Evolutionary conservation across 2,329 filamentous ascomycete species (phyloP), one percentile per base, ranked within the genome.

Genomic region (Leptographium procerum): DNA sequence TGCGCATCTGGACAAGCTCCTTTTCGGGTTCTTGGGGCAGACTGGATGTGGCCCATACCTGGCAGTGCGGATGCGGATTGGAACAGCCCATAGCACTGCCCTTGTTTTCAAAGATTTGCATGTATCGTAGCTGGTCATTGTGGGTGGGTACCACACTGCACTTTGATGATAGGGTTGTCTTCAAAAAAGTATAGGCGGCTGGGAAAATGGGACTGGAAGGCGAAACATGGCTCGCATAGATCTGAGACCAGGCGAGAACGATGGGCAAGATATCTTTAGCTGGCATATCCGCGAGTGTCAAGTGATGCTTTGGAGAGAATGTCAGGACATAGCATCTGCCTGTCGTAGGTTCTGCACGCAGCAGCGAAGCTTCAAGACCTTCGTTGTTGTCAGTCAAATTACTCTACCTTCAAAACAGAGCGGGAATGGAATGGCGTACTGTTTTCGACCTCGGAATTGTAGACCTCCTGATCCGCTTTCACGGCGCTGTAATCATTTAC

Each of bases 101-200:
- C 74, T 99, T 99, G 77, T 99, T 99, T 75, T 99, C 94, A 63
- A 99, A 99, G 63, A 99, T 97, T 70, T 99, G 94, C 91, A 99
- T 96, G 74, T 95, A 97, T 57, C 88, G 84, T 66, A 95, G 90
- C 72, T 95, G 89, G 57, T 88, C 81, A 56, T 79, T 83, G 5
- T 90, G 86, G 31, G 74, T 73, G 9, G 73, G 65, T 22, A 80
- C 69, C 28, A 69, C 61, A 59, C 67, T 69, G 59, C 73, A 69
- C 5, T 68, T 64, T 13, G 69, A 68, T 3, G 68, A 59, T 69
- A 77, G 66, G 2, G 71, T 66, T 6, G 56, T 56, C n/a, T 60
- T 54, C 43, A 74, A 69, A 6, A 77, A 69, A 24, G 70, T 66
- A 1, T 66, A 64, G 1, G 74, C 73, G 1, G 73, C 72, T 5